phyloP scores from a whole-genome alignment of 2,329 filamentous ascomycete genomes.

The Monosporascus sp. region DNA sequence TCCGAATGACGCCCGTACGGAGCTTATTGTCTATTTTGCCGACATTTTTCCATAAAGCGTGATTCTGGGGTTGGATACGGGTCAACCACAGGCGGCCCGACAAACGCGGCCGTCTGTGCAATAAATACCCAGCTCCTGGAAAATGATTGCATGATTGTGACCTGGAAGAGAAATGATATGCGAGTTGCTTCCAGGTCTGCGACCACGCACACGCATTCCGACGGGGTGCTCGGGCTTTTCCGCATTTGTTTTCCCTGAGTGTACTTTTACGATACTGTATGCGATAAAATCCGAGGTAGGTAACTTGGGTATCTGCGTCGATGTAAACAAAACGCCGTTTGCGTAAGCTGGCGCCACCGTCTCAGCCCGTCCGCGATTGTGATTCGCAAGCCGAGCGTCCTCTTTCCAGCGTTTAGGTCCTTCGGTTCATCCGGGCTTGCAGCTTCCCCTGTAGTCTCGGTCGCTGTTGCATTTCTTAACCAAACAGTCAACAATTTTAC shows the following conservation, averaged over 20 bases:
- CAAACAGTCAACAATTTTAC: background rate
- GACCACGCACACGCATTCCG: background rate
- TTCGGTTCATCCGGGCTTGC: background rate
- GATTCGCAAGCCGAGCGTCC: background rate
- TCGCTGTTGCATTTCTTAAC: background rate
- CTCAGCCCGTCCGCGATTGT: background rate
- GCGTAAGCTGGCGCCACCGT: background rate
- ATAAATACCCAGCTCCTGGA: background rate
- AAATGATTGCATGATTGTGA: background rate
- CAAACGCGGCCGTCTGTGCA: background rate
- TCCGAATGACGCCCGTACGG: background rate
- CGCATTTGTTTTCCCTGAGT: background rate
- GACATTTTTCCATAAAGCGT: background rate
- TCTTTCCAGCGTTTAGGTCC: background rate
- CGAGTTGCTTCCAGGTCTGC: background rate
- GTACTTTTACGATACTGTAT: background rate
- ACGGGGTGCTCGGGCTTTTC: background rate
- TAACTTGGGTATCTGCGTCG: background rate
- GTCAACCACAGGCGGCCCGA: background rate
- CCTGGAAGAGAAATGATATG: background rate
- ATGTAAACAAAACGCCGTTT: background rate
- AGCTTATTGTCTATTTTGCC: background rate
- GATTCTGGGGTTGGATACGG: background rate
- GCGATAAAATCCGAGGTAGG: no score
- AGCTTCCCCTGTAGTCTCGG: background rate